Base-by-base conservation (phyloP, 306 rosid species). In the Benincasa hispida region DNA sequence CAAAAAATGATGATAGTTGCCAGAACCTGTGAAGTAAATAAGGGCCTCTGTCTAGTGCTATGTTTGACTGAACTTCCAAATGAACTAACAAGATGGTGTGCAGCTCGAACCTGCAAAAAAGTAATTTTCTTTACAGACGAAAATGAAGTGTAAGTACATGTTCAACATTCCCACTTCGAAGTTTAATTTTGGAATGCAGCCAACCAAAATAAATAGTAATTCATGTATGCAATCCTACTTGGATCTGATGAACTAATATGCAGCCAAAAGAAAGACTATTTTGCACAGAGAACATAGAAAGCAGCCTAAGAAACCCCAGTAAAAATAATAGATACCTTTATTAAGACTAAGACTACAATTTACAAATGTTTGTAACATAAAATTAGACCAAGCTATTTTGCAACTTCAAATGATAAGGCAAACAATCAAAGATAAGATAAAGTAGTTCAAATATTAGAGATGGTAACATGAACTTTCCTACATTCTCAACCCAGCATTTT, bases 1-100 rank as follows among this genome's bases (percentile, higher is more conserved):
- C 17, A 21, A 57, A 56, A 62, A 65, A 50, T 9, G n/a, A 74
- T 75, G 45, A 67, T 5, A 24, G 57, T 69, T 41, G 72, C 66
- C 48, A 75, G 78, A 72, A 94, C 97, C 90, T 89, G 87, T 47
- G 92, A 87, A 74, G 89, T 77, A 78, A 88, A 86, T 32, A 81
- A 90, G 58, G 81, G 81, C 83, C 80, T 81, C 48, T 78, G 84
- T 86, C 84, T 81, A 75, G 83, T 50, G 75, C 86, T 81, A 70
- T 74, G 84, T 78, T 81, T 87, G 4, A 86, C 84, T 27, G 88
- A 80, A 74, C 74, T 87, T 82, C 78, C 85, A 48, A 81, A 72
- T 63, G 72, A 81, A 25, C 79, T 73, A 85, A 81, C 83, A 30
- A 84, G 78, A 13, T 82, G 37, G 78, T 79, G 66, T 0, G 83